Percentiles rank a stretch among this genome's conserved stretches.
Conservation (phyloP, 2,329 filamentous ascomycete genomes). For the Scortechinia acanthostroma region DNA sequence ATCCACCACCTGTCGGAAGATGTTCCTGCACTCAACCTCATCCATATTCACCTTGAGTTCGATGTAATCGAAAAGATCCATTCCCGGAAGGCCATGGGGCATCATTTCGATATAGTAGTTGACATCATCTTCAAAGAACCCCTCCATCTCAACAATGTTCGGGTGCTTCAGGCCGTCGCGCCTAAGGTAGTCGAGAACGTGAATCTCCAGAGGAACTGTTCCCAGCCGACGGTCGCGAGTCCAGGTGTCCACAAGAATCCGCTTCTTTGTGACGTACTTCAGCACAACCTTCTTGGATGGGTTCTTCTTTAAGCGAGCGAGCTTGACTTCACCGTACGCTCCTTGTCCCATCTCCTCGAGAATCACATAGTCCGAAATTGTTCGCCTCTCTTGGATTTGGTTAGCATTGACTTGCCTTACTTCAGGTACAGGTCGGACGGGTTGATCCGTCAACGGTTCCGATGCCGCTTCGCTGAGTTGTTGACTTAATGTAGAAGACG, state of each 20-base stretch:
- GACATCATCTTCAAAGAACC: constrained; percentile 71
- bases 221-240: constrained; percentile 86
- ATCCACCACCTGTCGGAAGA: constrained; percentile 86
- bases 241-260: constrained; percentile 97
- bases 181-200: constrained; percentile 87
- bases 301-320: constrained; percentile 75
- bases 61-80: constrained; percentile 99
- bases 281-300: constrained; percentile 76
- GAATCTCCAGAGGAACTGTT: constrained; percentile 92
- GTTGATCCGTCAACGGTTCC: neutral
- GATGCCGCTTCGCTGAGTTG: neutral
- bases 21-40: constrained; percentile 84
- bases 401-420: neutral
- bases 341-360: constrained; percentile 98
- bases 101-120: constrained; percentile 99
- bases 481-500: neutral
- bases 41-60: constrained; percentile 95
- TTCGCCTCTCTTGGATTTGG: constrained; percentile 56
- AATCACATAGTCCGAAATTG: constrained; percentile 82
- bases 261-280: constrained; percentile 94
- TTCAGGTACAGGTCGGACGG: neutral
- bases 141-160: constrained; percentile 68
- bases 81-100: constrained; percentile 87
- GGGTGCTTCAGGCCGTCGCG: constrained; percentile 61
- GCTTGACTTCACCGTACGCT: constrained; percentile 94